Conservation (phyloP, 2,329 filamentous ascomycete genomes). For the Xylaria sp. region DNA sequence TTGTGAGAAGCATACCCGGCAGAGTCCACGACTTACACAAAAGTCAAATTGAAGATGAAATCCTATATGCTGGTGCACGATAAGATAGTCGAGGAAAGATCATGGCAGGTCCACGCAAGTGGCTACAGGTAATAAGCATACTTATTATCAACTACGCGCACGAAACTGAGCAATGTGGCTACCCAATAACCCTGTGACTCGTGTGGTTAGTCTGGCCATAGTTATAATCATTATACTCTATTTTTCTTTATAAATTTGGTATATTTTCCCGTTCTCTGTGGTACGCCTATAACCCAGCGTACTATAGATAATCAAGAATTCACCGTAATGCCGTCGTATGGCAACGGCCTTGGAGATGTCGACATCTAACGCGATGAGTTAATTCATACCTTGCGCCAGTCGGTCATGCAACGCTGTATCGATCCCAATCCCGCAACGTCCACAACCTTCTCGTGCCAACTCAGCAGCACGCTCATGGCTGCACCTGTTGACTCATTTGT, state of each 20-base stretch:
- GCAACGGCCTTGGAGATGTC: constrained; percentile 14
- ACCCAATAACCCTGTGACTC: background rate
- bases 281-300: background rate
- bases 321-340: background rate
- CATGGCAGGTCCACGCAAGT: background rate
- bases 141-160: background rate
- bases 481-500: constrained; percentile 78
- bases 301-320: constrained; percentile 8
- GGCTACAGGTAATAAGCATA: background rate
- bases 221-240: background rate
- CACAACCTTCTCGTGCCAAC: constrained; percentile 99
- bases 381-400: constrained; percentile 84
- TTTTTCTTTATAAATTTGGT: background rate
- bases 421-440: constrained; percentile 91
- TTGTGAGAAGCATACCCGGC: background rate
- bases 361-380: constrained; percentile 13
- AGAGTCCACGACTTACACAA: background rate
- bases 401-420: constrained; percentile 94
- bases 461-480: constrained; percentile 95
- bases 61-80: background rate
- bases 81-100: background rate
- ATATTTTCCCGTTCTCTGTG: background rate
- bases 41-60: background rate
- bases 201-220: no score
- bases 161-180: background rate